These are phyloP conservation scores for Acanthamoeba divionensis DNA, from an alignment of 208 protist species.

Conservation along the genomic window DNA sequence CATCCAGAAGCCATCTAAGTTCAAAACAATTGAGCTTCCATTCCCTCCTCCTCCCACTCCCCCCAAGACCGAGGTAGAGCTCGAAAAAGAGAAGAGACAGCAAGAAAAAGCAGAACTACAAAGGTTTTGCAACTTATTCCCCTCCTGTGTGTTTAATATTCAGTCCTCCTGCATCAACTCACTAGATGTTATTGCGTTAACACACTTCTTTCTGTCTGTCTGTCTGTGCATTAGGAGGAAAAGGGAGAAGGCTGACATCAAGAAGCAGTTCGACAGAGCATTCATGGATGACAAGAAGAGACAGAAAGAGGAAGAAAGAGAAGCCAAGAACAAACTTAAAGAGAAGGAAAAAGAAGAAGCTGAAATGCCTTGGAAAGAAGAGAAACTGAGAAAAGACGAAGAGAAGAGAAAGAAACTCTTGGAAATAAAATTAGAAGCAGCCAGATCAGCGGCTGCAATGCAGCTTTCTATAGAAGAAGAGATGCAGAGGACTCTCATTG, in stretches of 20 bases:
- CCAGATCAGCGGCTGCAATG: constrained; percentile 1
- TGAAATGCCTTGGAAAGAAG: not conserved
- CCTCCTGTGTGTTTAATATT: too few species aligned
- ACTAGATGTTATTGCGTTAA: too few species aligned
- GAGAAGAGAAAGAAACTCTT: not conserved
- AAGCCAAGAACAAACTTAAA: constrained; percentile 18
- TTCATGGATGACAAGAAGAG: constrained; percentile 53
- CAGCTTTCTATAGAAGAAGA: not conserved
- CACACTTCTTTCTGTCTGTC: too few species aligned
- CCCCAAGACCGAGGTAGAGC: constrained; percentile 50
- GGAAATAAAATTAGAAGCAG: constrained; percentile 12
- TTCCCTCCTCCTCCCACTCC: constrained; percentile 32
- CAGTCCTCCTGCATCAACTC: too few species aligned
- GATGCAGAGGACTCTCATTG: constrained; percentile 9
- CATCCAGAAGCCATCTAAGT: constrained; percentile 13
- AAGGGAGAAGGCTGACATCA: not conserved
- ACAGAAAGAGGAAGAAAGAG: not conserved
- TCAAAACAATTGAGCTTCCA: not conserved
- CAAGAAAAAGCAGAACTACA: constrained; percentile 8
- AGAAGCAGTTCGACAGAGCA: not conserved
- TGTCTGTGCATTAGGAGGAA: not conserved
- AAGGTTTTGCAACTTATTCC: too few species aligned
- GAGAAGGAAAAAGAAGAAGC: constrained; percentile 36
- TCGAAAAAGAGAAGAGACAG: constrained; percentile 22
- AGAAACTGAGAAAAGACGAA: not conserved